A percentile compares a stretch with the other conserved stretches of the same genome.
Conservation (phyloP, 2,329 filamentous ascomycete species). For the Verticillium nubilum region DNA sequence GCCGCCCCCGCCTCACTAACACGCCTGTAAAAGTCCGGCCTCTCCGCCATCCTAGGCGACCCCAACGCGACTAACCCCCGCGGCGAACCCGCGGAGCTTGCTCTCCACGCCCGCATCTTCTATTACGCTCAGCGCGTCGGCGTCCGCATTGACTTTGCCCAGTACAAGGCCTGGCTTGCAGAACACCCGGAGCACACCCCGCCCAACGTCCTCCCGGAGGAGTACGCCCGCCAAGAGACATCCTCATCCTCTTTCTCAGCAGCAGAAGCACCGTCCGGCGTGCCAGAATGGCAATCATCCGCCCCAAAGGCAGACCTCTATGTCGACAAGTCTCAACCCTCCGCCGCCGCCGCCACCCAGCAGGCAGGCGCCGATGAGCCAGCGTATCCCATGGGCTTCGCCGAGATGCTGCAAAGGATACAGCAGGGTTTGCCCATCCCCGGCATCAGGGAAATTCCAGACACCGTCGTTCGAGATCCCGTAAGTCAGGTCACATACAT, state of each 20-base stretch:
- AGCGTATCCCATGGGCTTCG: conserved; percentile 76
- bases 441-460: conserved; percentile 81
- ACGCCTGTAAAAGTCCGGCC: conserved; percentile 39
- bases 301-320: conserved; percentile 43
- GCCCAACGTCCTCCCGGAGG: conserved; percentile 30
- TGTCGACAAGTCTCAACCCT: conserved; percentile 27
- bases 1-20: neutral
- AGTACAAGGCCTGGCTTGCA: conserved; percentile 61
- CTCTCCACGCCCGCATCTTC: conserved; percentile 61
- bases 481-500: conserved; percentile 35
- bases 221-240: conserved; percentile 15
- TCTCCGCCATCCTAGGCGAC: conserved; percentile 59
- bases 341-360: conserved; percentile 4
- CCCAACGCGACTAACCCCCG: conserved; percentile 33
- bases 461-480: conserved; percentile 68
- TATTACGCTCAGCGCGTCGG: conserved; percentile 53
- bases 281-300: conserved; percentile 41
- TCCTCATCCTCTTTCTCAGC: conserved; percentile 1
- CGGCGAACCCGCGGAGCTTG: conserved; percentile 52
- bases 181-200: conserved; percentile 23
- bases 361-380: conserved; percentile 41
- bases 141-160: conserved; percentile 56
- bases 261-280: neutral
- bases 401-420: conserved; percentile 80
- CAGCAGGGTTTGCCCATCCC: conserved; percentile 78